Conservation (phyloP, 1,139 yeast genomes). For the Lodderomyces pseudojiufengensis region DNA sequence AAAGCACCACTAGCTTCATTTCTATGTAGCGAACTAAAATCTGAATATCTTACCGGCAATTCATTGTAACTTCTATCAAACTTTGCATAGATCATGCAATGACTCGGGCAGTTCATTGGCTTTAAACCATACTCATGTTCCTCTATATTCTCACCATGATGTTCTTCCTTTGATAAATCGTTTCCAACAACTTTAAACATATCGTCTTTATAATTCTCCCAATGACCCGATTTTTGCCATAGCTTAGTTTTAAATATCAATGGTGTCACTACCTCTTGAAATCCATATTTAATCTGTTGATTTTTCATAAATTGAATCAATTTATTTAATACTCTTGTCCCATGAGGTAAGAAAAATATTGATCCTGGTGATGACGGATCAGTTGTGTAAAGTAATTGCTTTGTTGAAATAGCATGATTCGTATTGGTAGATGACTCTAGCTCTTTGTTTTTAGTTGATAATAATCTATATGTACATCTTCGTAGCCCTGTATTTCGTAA, state of each 20-base stretch:
- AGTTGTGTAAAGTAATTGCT: constrained; percentile 71
- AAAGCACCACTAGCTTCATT: constrained; percentile 95
- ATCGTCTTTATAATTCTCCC: constrained; percentile 92
- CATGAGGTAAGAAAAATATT: constrained; percentile 85
- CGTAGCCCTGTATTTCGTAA: not conserved
- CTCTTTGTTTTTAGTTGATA: constrained; percentile 7
- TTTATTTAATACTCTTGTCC: constrained; percentile 79
- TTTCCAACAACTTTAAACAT: constrained; percentile 78
- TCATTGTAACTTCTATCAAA: constrained; percentile 87
- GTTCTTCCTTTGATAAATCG: constrained; percentile 32
- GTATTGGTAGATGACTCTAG: constrained; percentile 31
- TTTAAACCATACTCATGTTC: constrained; percentile 72
- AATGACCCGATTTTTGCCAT: constrained; percentile 94
- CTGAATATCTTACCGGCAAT: constrained; percentile 84
- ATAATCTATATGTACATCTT: constrained; percentile 6
- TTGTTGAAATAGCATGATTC: constrained; percentile 51
- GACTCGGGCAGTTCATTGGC: constrained; percentile 99
- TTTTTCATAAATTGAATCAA: constrained; percentile 77
- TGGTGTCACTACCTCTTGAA: constrained; percentile 92
- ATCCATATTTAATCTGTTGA: constrained; percentile 79
- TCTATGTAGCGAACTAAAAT: constrained; percentile 90
- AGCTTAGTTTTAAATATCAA: constrained; percentile 77
- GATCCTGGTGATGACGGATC: constrained; percentile 86
- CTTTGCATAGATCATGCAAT: constrained; percentile 79
- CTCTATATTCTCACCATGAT: constrained; percentile 10